These are phyloP conservation scores for Suillus alpinus DNA, from an alignment of 768 basidiomycete species.

Conservation along the genomic window DNA sequence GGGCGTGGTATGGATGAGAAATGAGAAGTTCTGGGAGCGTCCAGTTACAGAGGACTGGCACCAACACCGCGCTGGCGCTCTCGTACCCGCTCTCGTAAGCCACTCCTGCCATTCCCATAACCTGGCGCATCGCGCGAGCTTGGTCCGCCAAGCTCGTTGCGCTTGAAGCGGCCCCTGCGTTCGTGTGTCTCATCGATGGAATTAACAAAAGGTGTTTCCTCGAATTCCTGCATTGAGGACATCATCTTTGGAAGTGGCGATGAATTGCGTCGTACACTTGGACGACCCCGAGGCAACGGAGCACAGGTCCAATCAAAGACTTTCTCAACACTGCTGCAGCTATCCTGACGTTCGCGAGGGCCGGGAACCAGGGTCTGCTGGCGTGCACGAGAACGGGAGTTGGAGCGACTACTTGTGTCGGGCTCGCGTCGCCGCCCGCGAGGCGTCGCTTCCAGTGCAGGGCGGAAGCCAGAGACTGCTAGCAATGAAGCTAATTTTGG, in stretches of 20 bases:
- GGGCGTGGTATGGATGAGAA: slow-evolving; percentile 5
- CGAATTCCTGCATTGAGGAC: slow-evolving; percentile 33
- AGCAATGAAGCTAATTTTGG: slow-evolving; percentile 45
- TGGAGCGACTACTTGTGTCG: slow-evolving; percentile 40
- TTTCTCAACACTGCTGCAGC: slow-evolving; percentile 39
- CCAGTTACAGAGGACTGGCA: slow-evolving; percentile 22
- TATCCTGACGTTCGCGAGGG: slow-evolving; percentile 19
- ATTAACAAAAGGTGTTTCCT: slow-evolving; percentile 27
- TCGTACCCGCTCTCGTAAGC: slow-evolving; percentile 41
- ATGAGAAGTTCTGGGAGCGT: background rate
- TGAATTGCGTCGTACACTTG: slow-evolving; percentile 50
- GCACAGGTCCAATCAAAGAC: slow-evolving; percentile 47
- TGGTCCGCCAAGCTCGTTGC: slow-evolving; percentile 49
- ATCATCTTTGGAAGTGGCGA: slow-evolving; percentile 55
- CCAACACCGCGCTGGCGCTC: slow-evolving; percentile 27
- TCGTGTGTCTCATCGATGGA: slow-evolving; percentile 22
- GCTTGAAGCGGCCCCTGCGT: slow-evolving; percentile 52
- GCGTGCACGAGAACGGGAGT: slow-evolving; percentile 38
- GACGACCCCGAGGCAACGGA: slow-evolving; percentile 42
- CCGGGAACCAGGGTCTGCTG: slow-evolving; percentile 14
- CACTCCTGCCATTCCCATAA: slow-evolving; percentile 63
- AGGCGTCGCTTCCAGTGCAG: slow-evolving; percentile 42
- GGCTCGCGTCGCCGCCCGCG: slow-evolving; percentile 51
- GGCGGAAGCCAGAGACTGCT: slow-evolving; percentile 32
- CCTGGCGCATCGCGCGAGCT: slow-evolving; percentile 53